Base-by-base conservation (phyloP, 805 yeast species). In the Cyberlindnera xishuangbannaensis region DNA sequence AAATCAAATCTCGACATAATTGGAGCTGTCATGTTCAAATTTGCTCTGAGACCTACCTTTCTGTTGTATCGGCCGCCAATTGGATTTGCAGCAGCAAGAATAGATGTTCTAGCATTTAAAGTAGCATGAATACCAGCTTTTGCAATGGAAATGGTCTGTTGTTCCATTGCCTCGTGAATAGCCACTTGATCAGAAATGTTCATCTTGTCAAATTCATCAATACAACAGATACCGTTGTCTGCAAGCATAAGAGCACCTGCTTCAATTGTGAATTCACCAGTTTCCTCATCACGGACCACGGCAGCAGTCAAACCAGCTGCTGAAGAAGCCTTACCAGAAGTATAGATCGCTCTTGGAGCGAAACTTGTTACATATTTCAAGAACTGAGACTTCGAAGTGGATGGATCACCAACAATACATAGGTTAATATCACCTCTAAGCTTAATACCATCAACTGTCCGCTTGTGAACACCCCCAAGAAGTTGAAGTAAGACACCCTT, bases 101-200 rank as follows among this genome's bases (percentile, higher is more conserved):
- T 92, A 0, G 97, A 86, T 0, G 98, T 86, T 53, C 98, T 73
- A 2, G 98, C 98, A 58, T 92, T 92, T 51, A 92, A 66, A 1
- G 98, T 92, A 2, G 98, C 97, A 54, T 92, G 97, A 44, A 92
- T 92, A 53, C 98, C 98, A 1, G 98, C 98, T 58, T 92, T 92
- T 9, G 98, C 97, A 52, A 92, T 92, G 12, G 97, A 88, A 46
- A 92, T 92, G 0, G 98, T 92, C 61, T 92, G 98, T 63, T 92
- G 98, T 70, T 92, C 98, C 98, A 92, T 92, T 16, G 97, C 98
- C 65, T 92, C 98, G 64, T 92, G 98, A 64, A 92, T 90, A 4
- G 97, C 97, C 35, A 92, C 97, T 62, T 92, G 97, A 61, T 92
- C 97, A 2, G 78, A 62, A 27, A 88, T 60, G 59, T 90, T 97